Evolutionary conservation across 768 basidiomycete genomes (phyloP).

Genomic region (Suillus decipiens): DNA sequence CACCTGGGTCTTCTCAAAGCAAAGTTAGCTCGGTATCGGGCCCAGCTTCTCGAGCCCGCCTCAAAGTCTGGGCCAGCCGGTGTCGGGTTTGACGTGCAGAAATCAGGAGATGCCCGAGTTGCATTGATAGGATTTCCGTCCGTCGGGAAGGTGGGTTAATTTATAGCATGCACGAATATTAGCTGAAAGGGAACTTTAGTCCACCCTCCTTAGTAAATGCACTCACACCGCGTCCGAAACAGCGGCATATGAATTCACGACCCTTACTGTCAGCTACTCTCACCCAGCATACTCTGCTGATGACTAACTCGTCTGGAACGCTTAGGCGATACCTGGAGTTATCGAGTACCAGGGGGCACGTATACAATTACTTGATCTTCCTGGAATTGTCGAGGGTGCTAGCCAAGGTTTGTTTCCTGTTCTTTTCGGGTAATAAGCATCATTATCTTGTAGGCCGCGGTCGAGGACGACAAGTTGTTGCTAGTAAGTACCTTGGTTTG

Average conservation of each 20-base stretch:
- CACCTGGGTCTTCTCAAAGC: constrained; percentile 93
- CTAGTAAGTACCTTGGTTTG: constrained; percentile 49
- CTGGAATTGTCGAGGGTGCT: constrained; percentile 94
- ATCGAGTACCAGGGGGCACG: constrained; percentile 93
- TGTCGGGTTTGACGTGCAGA: constrained; percentile 87
- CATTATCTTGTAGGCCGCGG: constrained; percentile 52
- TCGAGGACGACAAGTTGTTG: constrained; percentile 93
- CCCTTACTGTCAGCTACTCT: constrained; percentile 62
- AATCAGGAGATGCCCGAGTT: constrained; percentile 85
- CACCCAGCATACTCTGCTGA: not conserved
- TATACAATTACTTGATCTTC: constrained; percentile 93
- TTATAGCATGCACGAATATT: not conserved
- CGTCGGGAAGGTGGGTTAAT: constrained; percentile 70
- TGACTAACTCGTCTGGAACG: constrained; percentile 5
- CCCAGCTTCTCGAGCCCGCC: constrained; percentile 90
- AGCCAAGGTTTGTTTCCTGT: constrained; percentile 56
- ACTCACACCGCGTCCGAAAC: constrained; percentile 89
- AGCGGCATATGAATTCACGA: constrained; percentile 96
- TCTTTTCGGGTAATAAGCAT: not conserved
- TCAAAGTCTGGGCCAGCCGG: constrained; percentile 81
- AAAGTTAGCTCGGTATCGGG: constrained; percentile 91
- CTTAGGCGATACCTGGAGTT: constrained; percentile 93
- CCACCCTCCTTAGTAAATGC: constrained; percentile 87
- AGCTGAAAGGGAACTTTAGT: constrained; percentile 46
- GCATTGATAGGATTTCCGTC: constrained; percentile 96